Base-by-base conservation (phyloP, 768 basidiomycete species). In the Lactarius deliciosus region DNA sequence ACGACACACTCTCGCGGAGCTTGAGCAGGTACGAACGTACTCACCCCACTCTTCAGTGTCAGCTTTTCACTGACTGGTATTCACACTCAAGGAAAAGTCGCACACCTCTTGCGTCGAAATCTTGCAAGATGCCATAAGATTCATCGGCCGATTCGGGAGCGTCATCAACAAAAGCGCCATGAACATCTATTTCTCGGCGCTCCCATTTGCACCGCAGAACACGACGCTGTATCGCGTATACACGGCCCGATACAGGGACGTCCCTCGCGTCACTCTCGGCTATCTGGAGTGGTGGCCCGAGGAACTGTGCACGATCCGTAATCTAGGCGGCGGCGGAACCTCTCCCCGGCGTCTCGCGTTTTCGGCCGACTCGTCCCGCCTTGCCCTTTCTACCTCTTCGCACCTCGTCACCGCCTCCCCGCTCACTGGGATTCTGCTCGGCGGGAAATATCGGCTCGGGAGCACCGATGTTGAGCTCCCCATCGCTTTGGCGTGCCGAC, bases 211-310 rank as follows among this genome's bases (percentile, higher is more conserved):
- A 0, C 66, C 66, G 13, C 66, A 63, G 32, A 32, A 57, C 40
- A 67, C 66, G 50, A 61, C 32, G 13, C 57, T 67, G 20, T 67
- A 67, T 16, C 66, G 66, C n/a, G 41, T 63, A 11, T 67, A 67
- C 40, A 54, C 66, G 22, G 30, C 50, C 6, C 61, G 66, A 38
- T 67, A 67, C 57, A 43, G n/a, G 15, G 59, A 54, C 65, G 40
- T 72, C 20, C 64, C 71, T 32, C 45, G 59, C 60, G 57, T 75
- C 72, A 57, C 73, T 65, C 65, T 75, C 72, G 50, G 73, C 69
- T 56, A 73, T 71, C 47, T 72, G 67, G 28, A 71, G 55, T 8
- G 67, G 68, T 62, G 72, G 67, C 60, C 64, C 59, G 43, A 73
- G 68, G 40, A 64, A 64, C 57, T 63, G 20, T 59, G 57, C 13